These are phyloP conservation scores for Juncus effusus DNA, from an alignment of 176 grass and related monocot species.

Conservation along the genomic window DNA sequence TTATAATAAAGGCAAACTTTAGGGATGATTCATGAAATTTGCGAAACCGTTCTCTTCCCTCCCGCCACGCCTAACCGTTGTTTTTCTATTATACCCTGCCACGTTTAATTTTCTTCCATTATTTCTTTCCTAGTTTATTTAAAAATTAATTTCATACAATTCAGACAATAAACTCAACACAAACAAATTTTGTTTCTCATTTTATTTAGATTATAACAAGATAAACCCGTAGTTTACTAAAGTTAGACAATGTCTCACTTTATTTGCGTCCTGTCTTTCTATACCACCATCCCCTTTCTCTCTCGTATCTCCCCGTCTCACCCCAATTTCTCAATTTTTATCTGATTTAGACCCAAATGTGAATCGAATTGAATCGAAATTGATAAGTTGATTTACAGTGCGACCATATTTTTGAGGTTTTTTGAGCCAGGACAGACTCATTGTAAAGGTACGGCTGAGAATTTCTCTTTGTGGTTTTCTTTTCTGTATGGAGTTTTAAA, in stretches of 20 bases:
- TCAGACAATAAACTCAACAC: neutral
- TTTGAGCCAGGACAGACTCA: neutral
- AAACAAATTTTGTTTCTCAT: neutral
- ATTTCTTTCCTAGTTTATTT: neutral
- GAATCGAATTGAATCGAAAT: slow-evolving; percentile 4
- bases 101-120: slow-evolving; percentile 20
- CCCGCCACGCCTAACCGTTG: slow-evolving; percentile 18
- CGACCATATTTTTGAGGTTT: neutral
- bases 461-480: neutral
- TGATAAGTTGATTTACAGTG: neutral
- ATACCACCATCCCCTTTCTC: neutral
- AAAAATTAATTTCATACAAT: neutral
- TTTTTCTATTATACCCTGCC: neutral
- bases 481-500: neutral
- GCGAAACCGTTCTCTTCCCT: neutral
- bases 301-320: slow-evolving; percentile 3
- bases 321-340: slow-evolving; percentile 5
- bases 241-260: slow-evolving; percentile 23
- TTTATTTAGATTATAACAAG: neutral
- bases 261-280: neutral
- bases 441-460: slow-evolving; percentile 21
- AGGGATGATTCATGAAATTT: too few relatives aligned
- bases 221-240: slow-evolving; percentile 21
- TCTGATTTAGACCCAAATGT: neutral
- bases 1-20: too few relatives aligned